phyloP scores from a whole-genome alignment of 352 stramenopile genomes.

The Thalassiosira oceanica region DNA sequence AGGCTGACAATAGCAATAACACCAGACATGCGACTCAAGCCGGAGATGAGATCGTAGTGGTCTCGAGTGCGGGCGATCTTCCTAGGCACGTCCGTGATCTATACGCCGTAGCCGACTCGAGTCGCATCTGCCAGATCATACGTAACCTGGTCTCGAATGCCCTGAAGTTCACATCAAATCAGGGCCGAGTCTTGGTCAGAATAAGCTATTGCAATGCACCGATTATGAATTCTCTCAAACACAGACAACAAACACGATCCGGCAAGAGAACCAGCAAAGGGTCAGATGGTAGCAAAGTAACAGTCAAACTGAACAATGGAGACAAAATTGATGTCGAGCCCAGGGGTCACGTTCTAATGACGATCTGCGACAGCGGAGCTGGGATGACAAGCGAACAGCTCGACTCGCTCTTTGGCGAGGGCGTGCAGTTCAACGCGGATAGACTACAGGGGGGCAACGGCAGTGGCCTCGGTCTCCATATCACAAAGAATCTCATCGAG shows the following conservation, averaged over 20 bases:
- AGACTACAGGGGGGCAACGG: conserved; percentile 59
- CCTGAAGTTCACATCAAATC: conserved; percentile 59
- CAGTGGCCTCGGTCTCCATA: conserved; percentile 53
- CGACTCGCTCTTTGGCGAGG: conserved; percentile 45
- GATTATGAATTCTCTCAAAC: conserved; percentile 1
- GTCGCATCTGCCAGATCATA: conserved; percentile 53
- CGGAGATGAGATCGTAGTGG: too few relatives aligned
- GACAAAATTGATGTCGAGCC: conserved; percentile 11
- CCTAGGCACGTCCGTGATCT: conserved; percentile 9
- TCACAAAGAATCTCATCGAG: conserved; percentile 50
- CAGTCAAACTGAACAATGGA: conserved; percentile 20
- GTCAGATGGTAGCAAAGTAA: conserved; percentile 3
- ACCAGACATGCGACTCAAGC: too few relatives aligned
- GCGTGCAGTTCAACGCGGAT: conserved; percentile 62
- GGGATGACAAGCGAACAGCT: conserved; percentile 48
- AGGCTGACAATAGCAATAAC: conserved; percentile 1
- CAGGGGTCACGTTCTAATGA: conserved; percentile 26
- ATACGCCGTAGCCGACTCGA: conserved; percentile 41
- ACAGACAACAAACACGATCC: too few relatives aligned
- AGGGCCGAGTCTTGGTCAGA: conserved; percentile 24
- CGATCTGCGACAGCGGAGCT: conserved; percentile 38
- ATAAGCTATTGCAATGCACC: neutral
- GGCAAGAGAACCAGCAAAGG: too few relatives aligned
- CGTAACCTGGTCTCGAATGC: conserved; percentile 73
- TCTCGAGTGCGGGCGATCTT: conserved; percentile 3